Percentiles rank a stretch among this genome's conserved stretches.
Evolutionary conservation across 148 eudicot genomes (phyloP).

Genomic region (Polygonum aviculare): DNA sequence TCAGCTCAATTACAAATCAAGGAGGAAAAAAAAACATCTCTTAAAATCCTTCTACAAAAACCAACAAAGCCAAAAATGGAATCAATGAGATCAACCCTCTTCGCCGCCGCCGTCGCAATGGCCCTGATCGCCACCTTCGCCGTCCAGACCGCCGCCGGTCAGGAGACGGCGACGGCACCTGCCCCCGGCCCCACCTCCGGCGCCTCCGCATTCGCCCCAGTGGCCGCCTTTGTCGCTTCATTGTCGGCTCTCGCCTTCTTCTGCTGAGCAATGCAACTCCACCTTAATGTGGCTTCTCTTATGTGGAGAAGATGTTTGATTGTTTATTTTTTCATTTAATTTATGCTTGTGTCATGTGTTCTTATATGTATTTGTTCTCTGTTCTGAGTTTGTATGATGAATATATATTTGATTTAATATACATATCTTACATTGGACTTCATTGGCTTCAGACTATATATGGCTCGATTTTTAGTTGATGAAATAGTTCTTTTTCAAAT

Average conservation of each 20-base stretch:
- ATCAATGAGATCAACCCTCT: slow-evolving; percentile 24
- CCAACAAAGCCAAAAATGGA: slow-evolving; percentile 19
- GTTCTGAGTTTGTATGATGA: not conserved
- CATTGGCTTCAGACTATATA: not conserved
- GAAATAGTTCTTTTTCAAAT: no score
- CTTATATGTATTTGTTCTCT: not conserved
- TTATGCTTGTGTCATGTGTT: not conserved
- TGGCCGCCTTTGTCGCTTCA: not conserved
- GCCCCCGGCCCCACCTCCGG: slow-evolving; percentile 1
- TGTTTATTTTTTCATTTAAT: not conserved
- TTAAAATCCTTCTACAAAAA: not conserved
- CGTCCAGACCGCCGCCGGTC: slow-evolving; percentile 24
- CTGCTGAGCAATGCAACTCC: not conserved
- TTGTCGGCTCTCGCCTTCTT: not conserved
- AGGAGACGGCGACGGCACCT: slow-evolving; percentile 3
- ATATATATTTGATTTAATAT: not conserved
- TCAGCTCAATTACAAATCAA: not conserved
- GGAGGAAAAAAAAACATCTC: not conserved
- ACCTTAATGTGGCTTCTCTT: not conserved
- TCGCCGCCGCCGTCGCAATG: slow-evolving; percentile 19
- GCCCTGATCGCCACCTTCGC: slow-evolving; percentile 23
- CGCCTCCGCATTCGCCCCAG: not conserved
- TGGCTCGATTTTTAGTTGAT: no score
- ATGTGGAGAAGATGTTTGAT: not conserved
- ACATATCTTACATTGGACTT: not conserved